phyloP scores from a whole-genome alignment of 345 rosid genomes.

The Bruguiera sexangula region DNA sequence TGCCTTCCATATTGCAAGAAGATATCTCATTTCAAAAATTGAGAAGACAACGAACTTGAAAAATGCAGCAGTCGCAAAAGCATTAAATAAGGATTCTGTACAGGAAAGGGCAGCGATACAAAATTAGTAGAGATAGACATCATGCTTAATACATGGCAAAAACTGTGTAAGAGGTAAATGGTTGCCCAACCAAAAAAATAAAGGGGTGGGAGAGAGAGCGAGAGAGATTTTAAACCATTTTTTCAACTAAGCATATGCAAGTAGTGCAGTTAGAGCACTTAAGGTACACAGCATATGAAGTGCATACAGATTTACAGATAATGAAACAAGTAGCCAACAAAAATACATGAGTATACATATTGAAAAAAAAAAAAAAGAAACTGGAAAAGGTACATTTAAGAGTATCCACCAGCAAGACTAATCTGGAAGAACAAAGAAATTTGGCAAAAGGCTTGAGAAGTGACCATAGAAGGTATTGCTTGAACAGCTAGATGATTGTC shows the following conservation, averaged over 20 bases:
- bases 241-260: not conserved
- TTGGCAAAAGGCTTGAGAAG: not conserved
- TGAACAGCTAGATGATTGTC: conserved; percentile 1
- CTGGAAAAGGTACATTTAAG: not conserved
- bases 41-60: conserved; percentile 99
- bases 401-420: not conserved
- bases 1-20: conserved; percentile 97
- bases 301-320: too few species aligned
- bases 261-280: not conserved
- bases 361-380: not conserved
- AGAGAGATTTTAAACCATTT: not conserved
- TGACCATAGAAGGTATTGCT: not conserved
- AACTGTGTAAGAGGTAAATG: conserved; percentile 2
- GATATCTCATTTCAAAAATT: conserved; percentile 98
- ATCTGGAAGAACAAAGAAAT: not conserved
- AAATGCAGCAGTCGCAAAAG: conserved; percentile 97
- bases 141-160: conserved; percentile 4
- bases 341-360: not conserved
- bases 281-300: not conserved
- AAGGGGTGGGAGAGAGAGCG: not conserved
- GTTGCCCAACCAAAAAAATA: not conserved
- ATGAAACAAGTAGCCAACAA: too few species aligned
- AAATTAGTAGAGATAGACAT: conserved; percentile 16
- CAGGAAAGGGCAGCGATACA: conserved; percentile 18
- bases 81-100: conserved; percentile 94